Evolutionary conservation across 495 filamentous ascomycete genomes (phyloP), one percentile per base, ranked within the genome.

Genomic region (Penicillium daleae): DNA sequence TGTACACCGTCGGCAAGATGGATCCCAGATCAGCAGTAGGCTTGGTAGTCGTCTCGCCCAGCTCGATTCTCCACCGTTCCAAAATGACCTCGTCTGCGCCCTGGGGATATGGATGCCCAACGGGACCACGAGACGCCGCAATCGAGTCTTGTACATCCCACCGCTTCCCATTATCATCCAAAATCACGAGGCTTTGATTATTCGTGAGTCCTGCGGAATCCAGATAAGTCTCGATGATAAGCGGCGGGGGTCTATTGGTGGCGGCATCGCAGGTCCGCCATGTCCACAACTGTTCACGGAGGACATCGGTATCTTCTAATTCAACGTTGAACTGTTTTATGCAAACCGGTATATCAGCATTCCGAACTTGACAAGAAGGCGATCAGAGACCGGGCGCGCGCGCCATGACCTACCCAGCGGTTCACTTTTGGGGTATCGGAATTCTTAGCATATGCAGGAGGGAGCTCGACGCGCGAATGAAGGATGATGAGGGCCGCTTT

Each of bases 81-180:
- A 99, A 77, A 56, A 97, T 83, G 52, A 99, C 85, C 72, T 93
- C 87, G 52, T 86, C 80, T 39, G 76, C 67, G 49, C 70, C 72
- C 58, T 68, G 67, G 63, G 75, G 75, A 61, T 56, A 71, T 63
- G 64, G 74, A 29, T 69, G 69, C 17, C 66, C 48, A 15, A 63
- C 65, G 52, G 81, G 80, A 49, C 62, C 62, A 42, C 69, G 68
- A 21, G 87, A 90, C 32, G 83, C 79, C 62, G 89, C 87, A 57
- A 97, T 77, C 37, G 91, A 90, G 71, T 97, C 93, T 56, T 87
- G 73, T 21, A 97, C 93, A 82, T 98, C 92, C 92, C 92, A 97
- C 56, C 90, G 82, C 78, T 93, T 93, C 55, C 93, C 94, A 70
- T 91, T 81, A 21, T 94, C 91, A 73, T 99, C 95, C 37, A 93